These are phyloP conservation scores for Phylloporus sp. DNA, from an alignment of 768 basidiomycete species.

Conservation along the genomic window DNA sequence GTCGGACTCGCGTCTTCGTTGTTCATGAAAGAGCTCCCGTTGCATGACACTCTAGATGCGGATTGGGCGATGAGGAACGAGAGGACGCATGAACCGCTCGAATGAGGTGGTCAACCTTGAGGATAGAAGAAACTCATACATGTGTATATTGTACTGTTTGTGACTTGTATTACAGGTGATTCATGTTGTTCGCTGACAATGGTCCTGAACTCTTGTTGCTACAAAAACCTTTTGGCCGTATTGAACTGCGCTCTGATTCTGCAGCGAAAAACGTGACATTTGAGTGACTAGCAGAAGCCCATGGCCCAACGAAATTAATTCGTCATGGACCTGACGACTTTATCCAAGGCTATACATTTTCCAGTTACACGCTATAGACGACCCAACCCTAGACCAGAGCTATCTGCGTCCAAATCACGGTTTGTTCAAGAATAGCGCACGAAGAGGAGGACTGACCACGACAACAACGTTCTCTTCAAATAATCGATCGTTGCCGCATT, in stretches of 20 bases:
- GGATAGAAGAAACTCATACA: too few species aligned
- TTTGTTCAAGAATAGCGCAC: not conserved
- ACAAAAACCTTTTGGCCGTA: too few species aligned
- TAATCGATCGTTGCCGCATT: slow-evolving; percentile 38
- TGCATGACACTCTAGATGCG: not conserved
- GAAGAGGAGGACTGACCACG: slow-evolving; percentile 7
- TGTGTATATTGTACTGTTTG: too few species aligned
- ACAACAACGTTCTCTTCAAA: slow-evolving; percentile 32
- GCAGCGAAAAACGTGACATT: too few species aligned
- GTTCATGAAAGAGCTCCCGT: slow-evolving; percentile 2
- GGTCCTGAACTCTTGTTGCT: too few species aligned
- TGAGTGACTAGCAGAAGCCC: too few species aligned
- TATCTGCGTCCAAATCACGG: not conserved
- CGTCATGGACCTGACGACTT: too few species aligned
- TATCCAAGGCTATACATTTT: too few species aligned
- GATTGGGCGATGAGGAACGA: slow-evolving; percentile 1
- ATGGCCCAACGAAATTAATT: too few species aligned
- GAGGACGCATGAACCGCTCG: not conserved
- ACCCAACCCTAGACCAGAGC: not conserved
- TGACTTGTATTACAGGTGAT: too few species aligned
- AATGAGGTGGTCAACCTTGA: not conserved
- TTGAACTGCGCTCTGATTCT: too few species aligned
- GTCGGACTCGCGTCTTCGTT: slow-evolving; percentile 3
- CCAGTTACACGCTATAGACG: slow-evolving; percentile 1
- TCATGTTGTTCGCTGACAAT: too few species aligned